phyloP scores from a whole-genome alignment of 23 red algal species.

The Gracilaria domingensis region DNA sequence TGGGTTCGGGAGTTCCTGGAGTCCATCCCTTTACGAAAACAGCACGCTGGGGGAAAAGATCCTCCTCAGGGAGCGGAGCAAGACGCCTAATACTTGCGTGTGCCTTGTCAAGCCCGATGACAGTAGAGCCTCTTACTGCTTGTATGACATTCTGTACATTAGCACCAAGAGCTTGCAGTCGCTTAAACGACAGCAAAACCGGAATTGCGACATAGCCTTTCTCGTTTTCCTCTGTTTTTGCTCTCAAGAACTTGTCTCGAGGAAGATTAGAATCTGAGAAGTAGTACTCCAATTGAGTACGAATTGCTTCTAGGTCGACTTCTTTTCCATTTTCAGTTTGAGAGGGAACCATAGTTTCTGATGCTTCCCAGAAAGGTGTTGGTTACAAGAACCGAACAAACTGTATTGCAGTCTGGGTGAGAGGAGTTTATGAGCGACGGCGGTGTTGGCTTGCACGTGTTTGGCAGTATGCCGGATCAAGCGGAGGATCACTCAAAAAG shows the following conservation, averaged over 20 bases:
- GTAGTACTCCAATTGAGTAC: slow-evolving; percentile 96
- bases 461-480: too few relatives aligned
- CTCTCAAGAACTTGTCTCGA: slow-evolving; percentile 91
- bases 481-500: too few relatives aligned
- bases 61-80: slow-evolving; percentile 64
- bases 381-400: too few relatives aligned
- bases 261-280: slow-evolving; percentile 97
- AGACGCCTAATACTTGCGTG: slow-evolving; percentile 63
- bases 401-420: too few relatives aligned
- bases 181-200: slow-evolving; percentile 80
- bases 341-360: slow-evolving; percentile 23
- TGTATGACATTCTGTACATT: slow-evolving; percentile 34
- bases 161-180: slow-evolving; percentile 60
- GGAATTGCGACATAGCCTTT: slow-evolving; percentile 82
- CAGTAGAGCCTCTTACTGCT: slow-evolving; percentile 61
- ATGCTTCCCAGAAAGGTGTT: neutral
- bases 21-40: slow-evolving; percentile 84
- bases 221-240: slow-evolving; percentile 80
- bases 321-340: slow-evolving; percentile 20
- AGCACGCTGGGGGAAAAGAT: slow-evolving; percentile 63
- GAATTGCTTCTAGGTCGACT: slow-evolving; percentile 64
- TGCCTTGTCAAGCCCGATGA: slow-evolving; percentile 69
- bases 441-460: too few relatives aligned
- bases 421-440: too few relatives aligned
- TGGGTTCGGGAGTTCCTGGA: slow-evolving; percentile 32